Conservation (phyloP, 2,329 filamentous ascomycete species). For the Xylaria sp. region DNA sequence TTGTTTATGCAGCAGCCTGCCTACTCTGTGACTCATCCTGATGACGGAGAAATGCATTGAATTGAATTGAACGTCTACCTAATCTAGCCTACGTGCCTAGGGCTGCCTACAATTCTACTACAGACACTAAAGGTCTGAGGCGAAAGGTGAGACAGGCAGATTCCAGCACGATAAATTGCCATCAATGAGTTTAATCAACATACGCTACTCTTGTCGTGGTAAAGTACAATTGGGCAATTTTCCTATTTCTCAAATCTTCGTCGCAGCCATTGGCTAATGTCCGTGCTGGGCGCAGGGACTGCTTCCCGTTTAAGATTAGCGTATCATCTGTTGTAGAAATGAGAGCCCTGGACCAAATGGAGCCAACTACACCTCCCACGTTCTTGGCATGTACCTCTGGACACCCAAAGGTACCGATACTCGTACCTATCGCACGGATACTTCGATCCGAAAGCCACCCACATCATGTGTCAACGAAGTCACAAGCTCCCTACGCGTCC, state of each 20-base stretch:
- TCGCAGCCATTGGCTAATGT: constrained; percentile 25
- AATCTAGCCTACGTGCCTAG: background rate
- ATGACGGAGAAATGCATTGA: constrained; percentile 36
- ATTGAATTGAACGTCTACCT: constrained; percentile 2
- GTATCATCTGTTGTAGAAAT: background rate
- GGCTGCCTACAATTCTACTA: background rate
- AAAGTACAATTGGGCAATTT: constrained; percentile 38
- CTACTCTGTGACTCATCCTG: constrained; percentile 44
- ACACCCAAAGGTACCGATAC: constrained; percentile 42
- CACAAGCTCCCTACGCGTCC: constrained; percentile 42
- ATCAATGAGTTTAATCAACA: constrained; percentile 10
- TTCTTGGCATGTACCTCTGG: constrained; percentile 36
- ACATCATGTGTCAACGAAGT: constrained; percentile 47
- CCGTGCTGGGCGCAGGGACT: background rate
- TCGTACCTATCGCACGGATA: constrained; percentile 33
- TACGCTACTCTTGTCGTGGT: constrained; percentile 36
- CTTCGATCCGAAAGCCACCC: constrained; percentile 39
- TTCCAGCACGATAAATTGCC: background rate
- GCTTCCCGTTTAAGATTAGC: constrained; percentile 21
- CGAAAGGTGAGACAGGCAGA: constrained; percentile 24
- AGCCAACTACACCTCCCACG: background rate
- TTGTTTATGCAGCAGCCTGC: constrained; percentile 35
- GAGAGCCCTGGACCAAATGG: too few relatives aligned
- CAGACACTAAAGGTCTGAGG: constrained; percentile 16
- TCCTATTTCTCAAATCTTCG: constrained; percentile 34